Conservation (phyloP, 2,329 filamentous ascomycete genomes). For the Paraconiothyrium brasiliense region DNA sequence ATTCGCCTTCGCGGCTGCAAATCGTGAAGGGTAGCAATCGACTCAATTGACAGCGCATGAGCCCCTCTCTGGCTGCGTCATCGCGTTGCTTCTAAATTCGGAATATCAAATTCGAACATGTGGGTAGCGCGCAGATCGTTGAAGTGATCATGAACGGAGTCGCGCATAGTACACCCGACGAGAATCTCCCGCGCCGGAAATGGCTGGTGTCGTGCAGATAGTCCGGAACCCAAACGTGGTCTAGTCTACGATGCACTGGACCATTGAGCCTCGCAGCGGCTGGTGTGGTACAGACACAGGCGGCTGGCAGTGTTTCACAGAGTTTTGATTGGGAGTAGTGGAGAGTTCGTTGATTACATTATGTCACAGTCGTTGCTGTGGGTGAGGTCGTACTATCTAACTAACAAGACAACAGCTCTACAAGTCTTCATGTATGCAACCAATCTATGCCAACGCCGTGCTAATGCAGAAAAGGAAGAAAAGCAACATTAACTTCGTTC, state of each 20-base stretch:
- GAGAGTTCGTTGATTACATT: background rate
- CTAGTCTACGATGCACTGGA: background rate
- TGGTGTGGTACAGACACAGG: conserved; percentile 18
- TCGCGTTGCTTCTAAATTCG: conserved; percentile 11
- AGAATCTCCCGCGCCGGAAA: conserved; percentile 4
- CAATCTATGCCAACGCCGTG: conserved; percentile 25
- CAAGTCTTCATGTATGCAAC: background rate
- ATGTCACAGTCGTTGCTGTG: conserved; percentile 15
- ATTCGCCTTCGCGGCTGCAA: conserved; percentile 5
- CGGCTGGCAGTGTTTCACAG: conserved; percentile 1
- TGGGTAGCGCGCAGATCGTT: background rate
- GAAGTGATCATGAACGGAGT: background rate
- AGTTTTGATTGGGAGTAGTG: background rate
- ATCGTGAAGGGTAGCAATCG: background rate
- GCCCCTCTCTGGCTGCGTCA: conserved; percentile 9
- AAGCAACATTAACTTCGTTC: background rate
- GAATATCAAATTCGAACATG: background rate
- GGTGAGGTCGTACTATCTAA: background rate
- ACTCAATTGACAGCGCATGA: conserved; percentile 2
- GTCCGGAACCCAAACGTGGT: background rate
- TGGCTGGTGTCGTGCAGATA: conserved; percentile 13
- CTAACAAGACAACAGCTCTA: background rate
- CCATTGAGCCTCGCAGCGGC: background rate
- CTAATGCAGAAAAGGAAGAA: conserved; percentile 18
- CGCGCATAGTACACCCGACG: background rate